Base-by-base conservation (phyloP, 306 rosid genomes). In the Rosa rugosa region DNA sequence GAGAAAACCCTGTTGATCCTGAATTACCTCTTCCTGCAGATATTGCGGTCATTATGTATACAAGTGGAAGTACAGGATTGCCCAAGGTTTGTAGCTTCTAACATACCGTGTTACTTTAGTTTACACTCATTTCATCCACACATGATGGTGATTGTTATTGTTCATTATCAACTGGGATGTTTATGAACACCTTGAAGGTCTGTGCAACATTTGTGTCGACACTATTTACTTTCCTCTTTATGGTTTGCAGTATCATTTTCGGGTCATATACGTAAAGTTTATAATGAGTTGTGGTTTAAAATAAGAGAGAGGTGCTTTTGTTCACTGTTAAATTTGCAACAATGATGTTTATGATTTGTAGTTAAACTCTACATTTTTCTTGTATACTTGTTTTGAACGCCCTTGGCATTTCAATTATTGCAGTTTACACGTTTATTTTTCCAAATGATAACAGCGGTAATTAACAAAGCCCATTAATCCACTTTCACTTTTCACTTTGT, bases 41-140 rank as follows among this genome's bases (percentile, higher is more conserved):
- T 85, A 74, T 91, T 77, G 99, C 98, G 5, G 99, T 96, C 85
- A 93, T 96, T 82, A 96, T 93, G 99, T 96, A 96, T 85, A 93
- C 99, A 54, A 96, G 99, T 84, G 99, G 99, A 86, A 96, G 99
- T 83, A 93, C 98, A 12, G 99, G 99, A 79, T 82, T 93, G 75
- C 97, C 99, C 40, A 93, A 93, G 99, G 99, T 96, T 77, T 76
- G 87, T 82, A 84, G 80, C 83, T 41, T 84, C 84, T 81, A 64
- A 70, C 60, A 42, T 73, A 18, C 25, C 56, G 56, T 38, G 5
- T 60, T 85, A 50, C 69, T 70, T 68, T 31, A 31, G 18, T 73
- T 71, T 38, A 56, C 50, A 41, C 7, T 17, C 16, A 4, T 17
- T 64, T 77, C 75, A 40, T 50, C 25, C 67, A 34, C 66, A 25